Percentiles rank a stretch among this genome's conserved stretches.
These are phyloP conservation scores for Colletotrichum phormii DNA, from an alignment of 2,329 filamentous ascomycete species.

Conservation along the genomic window DNA sequence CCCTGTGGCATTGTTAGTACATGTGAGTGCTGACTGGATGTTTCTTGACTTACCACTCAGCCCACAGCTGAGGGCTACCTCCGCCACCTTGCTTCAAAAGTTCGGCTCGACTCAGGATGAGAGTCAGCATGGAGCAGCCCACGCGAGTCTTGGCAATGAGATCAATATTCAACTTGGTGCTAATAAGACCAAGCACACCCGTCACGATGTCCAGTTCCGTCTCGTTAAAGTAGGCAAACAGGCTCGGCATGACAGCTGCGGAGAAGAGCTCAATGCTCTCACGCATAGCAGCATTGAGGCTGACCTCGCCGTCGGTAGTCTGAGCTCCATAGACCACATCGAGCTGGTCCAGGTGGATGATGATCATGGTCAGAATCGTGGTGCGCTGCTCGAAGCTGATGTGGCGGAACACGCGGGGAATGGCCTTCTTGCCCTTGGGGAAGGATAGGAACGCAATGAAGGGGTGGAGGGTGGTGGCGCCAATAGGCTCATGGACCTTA, in stretches of 20 bases:
- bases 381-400: constrained; percentile 93
- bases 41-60: constrained; percentile 72
- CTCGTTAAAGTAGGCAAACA: constrained; percentile 92
- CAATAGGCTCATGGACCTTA: constrained; percentile 94
- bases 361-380: constrained; percentile 94
- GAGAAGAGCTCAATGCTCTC: constrained; percentile 95
- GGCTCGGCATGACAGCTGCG: constrained; percentile 86
- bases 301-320: constrained; percentile 77
- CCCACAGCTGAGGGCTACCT: constrained; percentile 78
- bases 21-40: background rate
- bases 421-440: constrained; percentile 94
- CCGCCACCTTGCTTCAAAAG: constrained; percentile 86
- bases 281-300: constrained; percentile 79
- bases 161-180: constrained; percentile 85
- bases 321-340: constrained; percentile 89
- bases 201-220: constrained; percentile 91
- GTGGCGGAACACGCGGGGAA: constrained; percentile 94
- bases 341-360: constrained; percentile 90
- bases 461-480: constrained; percentile 81
- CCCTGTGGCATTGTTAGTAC: constrained; percentile 58
- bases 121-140: constrained; percentile 89
- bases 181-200: constrained; percentile 86
- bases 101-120: constrained; percentile 93
- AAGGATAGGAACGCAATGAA: constrained; percentile 97
- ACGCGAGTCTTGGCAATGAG: constrained; percentile 88